phyloP scores from a whole-genome alignment of 495 filamentous ascomycete genomes.

The Gamarada debralockiae region DNA sequence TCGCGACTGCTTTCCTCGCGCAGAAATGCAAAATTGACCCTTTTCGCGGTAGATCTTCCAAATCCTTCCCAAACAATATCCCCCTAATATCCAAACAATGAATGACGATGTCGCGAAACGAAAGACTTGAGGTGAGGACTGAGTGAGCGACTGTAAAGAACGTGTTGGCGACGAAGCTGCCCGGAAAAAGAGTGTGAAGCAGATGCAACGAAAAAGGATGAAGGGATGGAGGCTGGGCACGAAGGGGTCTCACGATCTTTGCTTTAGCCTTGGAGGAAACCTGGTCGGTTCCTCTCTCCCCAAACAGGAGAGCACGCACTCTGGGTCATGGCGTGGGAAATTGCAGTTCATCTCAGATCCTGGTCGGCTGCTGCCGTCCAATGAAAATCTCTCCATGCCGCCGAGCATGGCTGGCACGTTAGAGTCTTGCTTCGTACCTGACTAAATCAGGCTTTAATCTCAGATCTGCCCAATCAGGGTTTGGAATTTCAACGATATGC shows the following conservation, averaged over 20 bases:
- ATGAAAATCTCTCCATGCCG: neutral
- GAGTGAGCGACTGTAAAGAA: neutral
- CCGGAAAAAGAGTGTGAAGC: neutral
- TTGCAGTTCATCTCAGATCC: neutral
- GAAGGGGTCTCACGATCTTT: too few species aligned
- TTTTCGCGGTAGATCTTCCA: neutral
- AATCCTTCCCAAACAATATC: neutral
- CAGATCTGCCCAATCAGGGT: too few species aligned
- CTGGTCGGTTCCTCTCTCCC: too few species aligned
- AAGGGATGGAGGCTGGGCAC: neutral
- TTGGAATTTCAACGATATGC: too few species aligned
- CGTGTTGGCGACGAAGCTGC: neutral
- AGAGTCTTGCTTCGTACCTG: neutral
- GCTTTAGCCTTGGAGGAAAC: too few species aligned
- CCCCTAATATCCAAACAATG: neutral
- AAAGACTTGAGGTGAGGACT: neutral
- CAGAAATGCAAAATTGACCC: neutral
- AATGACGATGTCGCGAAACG: neutral
- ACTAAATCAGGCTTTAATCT: neutral
- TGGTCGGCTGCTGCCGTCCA: neutral
- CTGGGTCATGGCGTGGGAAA: neutral
- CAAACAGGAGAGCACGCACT: neutral
- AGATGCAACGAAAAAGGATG: neutral
- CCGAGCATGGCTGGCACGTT: neutral
- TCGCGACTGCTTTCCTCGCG: neutral